Conservation (phyloP, 768 basidiomycete species). For the Serendipita sp. region DNA sequence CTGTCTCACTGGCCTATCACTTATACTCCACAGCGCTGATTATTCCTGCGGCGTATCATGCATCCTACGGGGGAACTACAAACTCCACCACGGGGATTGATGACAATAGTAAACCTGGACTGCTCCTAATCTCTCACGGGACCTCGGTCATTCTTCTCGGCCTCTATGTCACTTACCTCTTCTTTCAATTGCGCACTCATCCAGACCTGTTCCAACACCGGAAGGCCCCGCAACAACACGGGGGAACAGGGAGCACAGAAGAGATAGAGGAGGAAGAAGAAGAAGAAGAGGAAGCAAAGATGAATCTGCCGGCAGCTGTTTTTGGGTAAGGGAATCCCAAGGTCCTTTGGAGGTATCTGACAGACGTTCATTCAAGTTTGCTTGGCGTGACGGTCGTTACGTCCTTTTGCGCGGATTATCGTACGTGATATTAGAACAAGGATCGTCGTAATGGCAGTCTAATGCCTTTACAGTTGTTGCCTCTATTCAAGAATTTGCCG, state of each 20-base stretch:
- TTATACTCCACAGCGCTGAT: conserved; percentile 40
- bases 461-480: conserved; percentile 45
- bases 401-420: conserved; percentile 76
- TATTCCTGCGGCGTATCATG: conserved; percentile 74
- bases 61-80: conserved; percentile 6
- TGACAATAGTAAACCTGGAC: conserved; percentile 24
- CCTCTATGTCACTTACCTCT: conserved; percentile 59
- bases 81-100: conserved; percentile 15
- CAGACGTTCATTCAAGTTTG: conserved; percentile 29
- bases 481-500: conserved; percentile 81
- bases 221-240: conserved; percentile 7
- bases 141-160: conserved; percentile 59
- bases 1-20: neutral
- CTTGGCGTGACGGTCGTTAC: conserved; percentile 63
- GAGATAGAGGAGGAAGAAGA: conserved; percentile 25
- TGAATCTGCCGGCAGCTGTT: conserved; percentile 56
- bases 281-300: conserved; percentile 32
- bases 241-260: neutral
- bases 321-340: conserved; percentile 22
- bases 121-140: conserved; percentile 63
- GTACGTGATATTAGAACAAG: conserved; percentile 26
- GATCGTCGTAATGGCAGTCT: no score
- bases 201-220: neutral
- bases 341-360: neutral
- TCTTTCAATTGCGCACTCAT: conserved; percentile 46